Conservation (phyloP, 176 grass and related monocot species). For the Tuctoria greenei region DNA sequence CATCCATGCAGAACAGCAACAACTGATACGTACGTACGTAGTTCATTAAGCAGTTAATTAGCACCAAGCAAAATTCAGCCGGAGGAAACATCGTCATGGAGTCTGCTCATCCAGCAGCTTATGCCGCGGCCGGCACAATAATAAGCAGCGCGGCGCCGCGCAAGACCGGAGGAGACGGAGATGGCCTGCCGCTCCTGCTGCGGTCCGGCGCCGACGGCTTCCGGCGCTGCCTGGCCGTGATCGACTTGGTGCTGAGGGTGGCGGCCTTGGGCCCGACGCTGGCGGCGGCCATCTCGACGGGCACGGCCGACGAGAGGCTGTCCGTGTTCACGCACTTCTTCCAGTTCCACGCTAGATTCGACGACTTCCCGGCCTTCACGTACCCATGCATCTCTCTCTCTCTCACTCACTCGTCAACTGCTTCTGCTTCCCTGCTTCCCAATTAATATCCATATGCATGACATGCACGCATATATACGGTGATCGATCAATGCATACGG, state of each 20-base stretch:
- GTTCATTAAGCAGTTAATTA: no score
- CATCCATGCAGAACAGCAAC: neutral
- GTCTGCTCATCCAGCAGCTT: neutral
- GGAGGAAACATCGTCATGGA: neutral
- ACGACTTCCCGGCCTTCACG: slow-evolving; percentile 72
- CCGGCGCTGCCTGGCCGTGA: slow-evolving; percentile 47
- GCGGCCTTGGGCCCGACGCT: slow-evolving; percentile 59
- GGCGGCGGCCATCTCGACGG: slow-evolving; percentile 68
- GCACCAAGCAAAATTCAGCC: neutral
- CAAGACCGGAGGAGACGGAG: neutral
- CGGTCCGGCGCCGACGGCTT: slow-evolving; percentile 36
- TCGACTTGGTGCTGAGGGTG: slow-evolving; percentile 76
- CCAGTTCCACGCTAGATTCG: slow-evolving; percentile 76
- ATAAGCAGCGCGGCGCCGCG: neutral
- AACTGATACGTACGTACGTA: no score
- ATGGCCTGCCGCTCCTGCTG: slow-evolving; percentile 28
- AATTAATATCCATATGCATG: no score
- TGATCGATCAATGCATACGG: slow-evolving; percentile 1
- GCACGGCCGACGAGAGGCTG: slow-evolving; percentile 61
- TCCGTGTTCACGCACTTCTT: slow-evolving; percentile 81
- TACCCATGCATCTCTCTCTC: neutral
- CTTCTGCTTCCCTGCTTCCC: no score
- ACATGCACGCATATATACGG: no score
- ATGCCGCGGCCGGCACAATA: no score
- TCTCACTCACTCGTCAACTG: neutral